Conservation (phyloP, 257 asterid species). For the Jasminum sambac region DNA sequence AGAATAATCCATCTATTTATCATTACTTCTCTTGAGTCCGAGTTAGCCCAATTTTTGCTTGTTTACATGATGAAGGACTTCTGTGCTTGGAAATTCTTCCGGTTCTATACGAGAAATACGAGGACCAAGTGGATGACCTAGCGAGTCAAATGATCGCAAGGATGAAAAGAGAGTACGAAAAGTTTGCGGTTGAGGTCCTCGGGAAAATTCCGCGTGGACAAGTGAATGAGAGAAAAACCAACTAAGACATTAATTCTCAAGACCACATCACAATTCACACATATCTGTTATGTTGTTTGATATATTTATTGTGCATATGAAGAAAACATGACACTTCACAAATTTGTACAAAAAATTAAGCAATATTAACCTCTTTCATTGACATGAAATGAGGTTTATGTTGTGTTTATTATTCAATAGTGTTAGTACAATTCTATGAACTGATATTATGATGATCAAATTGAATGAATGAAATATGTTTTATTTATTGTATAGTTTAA, state of each 20-base stretch:
- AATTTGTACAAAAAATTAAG: background rate
- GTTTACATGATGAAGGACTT: constrained; percentile 35
- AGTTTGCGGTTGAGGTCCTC: constrained; percentile 38
- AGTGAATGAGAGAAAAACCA: constrained; percentile 31
- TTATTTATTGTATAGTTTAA: too few relatives aligned
- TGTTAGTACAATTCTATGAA: too few relatives aligned
- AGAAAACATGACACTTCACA: background rate
- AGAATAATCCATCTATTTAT: background rate
- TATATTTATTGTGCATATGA: background rate
- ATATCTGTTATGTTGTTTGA: background rate
- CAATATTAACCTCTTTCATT: background rate
- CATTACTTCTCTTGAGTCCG: background rate
- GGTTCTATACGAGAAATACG: constrained; percentile 46
- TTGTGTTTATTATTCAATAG: too few relatives aligned
- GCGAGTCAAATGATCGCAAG: constrained; percentile 29
- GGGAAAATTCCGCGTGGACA: constrained; percentile 48
- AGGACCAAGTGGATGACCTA: constrained; percentile 51
- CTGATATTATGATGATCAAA: too few relatives aligned
- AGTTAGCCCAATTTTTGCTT: constrained; percentile 4
- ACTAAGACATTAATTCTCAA: background rate
- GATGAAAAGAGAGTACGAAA: constrained; percentile 32
- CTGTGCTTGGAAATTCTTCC: constrained; percentile 55
- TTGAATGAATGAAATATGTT: too few relatives aligned
- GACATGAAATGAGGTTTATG: background rate
- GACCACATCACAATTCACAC: background rate